phyloP scores from a whole-genome alignment of 2,329 filamentous ascomycete species.

The Colletotrichum sp. region DNA sequence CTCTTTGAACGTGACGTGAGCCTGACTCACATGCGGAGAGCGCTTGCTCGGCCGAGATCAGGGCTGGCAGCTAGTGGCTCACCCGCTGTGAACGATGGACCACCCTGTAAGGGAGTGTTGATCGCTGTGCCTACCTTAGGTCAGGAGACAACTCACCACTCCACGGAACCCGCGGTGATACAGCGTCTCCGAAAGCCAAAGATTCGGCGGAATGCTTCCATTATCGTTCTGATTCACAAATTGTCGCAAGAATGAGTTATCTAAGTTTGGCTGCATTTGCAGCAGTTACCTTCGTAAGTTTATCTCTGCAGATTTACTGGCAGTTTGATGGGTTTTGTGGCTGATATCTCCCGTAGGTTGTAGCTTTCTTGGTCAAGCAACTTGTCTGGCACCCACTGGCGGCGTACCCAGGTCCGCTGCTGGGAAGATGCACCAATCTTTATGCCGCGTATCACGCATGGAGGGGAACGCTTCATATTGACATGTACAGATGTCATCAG shows the following conservation, averaged over 20 bases:
- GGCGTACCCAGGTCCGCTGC: not conserved
- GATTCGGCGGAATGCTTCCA: not conserved
- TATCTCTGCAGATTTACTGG: not conserved
- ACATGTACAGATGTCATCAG: slow-evolving; percentile 37
- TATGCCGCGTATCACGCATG: slow-evolving; percentile 37
- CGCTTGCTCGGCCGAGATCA: not conserved
- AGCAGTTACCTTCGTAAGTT: not conserved
- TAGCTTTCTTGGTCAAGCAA: not conserved
- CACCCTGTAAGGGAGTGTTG: not conserved
- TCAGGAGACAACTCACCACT: not conserved
- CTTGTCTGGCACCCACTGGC: slow-evolving; percentile 1
- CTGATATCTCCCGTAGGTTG: not conserved
- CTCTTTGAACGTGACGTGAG: not conserved
- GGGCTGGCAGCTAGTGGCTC: not conserved
- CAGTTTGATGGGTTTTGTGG: not conserved
- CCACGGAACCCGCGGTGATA: not conserved
- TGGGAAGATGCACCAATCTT: slow-evolving; percentile 1
- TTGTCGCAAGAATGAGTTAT: not conserved
- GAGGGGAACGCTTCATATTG: slow-evolving; percentile 37
- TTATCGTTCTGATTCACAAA: not conserved
- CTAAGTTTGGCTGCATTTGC: not conserved
- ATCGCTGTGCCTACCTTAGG: not conserved
- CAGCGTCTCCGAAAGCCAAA: not conserved
- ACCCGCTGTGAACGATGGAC: not conserved
- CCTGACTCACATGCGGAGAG: not conserved